Percentiles rank a stretch among this genome's conserved stretches.
Conservation (phyloP, 768 basidiomycete species). For the Lactifluus pinguis region DNA sequence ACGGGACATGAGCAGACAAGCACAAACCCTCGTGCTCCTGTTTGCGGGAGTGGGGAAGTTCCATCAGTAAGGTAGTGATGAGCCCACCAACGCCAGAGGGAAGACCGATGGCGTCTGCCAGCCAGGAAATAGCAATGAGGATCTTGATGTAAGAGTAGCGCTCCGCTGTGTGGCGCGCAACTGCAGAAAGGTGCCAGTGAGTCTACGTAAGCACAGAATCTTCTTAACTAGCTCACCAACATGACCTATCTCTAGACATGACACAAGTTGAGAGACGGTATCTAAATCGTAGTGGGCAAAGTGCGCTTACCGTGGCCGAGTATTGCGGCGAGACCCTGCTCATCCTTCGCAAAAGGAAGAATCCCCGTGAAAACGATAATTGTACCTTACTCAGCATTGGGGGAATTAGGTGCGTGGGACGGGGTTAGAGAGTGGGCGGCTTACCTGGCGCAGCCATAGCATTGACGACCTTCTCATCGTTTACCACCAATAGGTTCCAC, state of each 20-base stretch:
- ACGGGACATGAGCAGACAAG: background rate
- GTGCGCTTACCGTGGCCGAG: slow-evolving; percentile 63
- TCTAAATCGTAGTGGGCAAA: background rate
- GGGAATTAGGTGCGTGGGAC: background rate
- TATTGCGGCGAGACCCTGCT: slow-evolving; percentile 76
- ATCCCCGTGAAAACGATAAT: slow-evolving; percentile 90
- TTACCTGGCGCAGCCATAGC: slow-evolving; percentile 69
- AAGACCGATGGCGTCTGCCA: slow-evolving; percentile 45
- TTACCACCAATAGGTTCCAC: slow-evolving; percentile 73
- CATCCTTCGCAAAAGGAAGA: slow-evolving; percentile 64
- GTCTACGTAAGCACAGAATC: slow-evolving; percentile 17
- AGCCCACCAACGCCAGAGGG: slow-evolving; percentile 44
- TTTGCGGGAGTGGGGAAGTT: slow-evolving; percentile 75
- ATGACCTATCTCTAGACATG: slow-evolving; percentile 64
- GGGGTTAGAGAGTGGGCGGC: background rate
- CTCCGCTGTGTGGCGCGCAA: slow-evolving; percentile 51
- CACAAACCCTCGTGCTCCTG: slow-evolving; percentile 70
- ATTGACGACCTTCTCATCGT: slow-evolving; percentile 62
- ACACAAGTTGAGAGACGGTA: background rate
- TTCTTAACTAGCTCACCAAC: slow-evolving; percentile 37
- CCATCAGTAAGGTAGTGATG: slow-evolving; percentile 43
- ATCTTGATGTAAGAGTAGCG: slow-evolving; percentile 36
- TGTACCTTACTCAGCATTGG: slow-evolving; percentile 37
- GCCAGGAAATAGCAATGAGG: slow-evolving; percentile 31
- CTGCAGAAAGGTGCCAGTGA: slow-evolving; percentile 19